Conservation (phyloP, 1,139 yeast species). For the Petasospora fabianii region DNA sequence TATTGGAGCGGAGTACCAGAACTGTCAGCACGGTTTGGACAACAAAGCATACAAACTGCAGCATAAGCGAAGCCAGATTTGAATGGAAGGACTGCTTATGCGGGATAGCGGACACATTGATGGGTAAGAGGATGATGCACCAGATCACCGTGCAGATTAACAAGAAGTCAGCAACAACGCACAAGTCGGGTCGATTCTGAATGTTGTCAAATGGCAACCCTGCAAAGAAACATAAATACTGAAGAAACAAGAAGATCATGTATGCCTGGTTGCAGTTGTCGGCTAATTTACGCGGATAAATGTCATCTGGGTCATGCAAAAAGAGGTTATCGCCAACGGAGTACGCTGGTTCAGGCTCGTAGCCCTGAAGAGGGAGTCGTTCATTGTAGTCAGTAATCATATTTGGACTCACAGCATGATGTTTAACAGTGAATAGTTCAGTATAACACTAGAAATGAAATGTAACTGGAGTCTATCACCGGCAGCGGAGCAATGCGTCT, state of each 20-base stretch:
- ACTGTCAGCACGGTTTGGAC: constrained; percentile 1
- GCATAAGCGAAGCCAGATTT: constrained; percentile 3
- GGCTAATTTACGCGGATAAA: constrained; percentile 26
- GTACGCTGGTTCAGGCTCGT: constrained; percentile 1
- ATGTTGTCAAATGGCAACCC: constrained; percentile 44
- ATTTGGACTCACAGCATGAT: too few species aligned
- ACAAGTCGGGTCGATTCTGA: constrained; percentile 38
- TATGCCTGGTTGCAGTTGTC: constrained; percentile 21
- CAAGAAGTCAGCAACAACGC: constrained; percentile 27
- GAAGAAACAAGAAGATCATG: constrained; percentile 34
- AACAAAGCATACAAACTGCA: constrained; percentile 5
- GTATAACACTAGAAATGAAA: too few species aligned
- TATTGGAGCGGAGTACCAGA: background rate
- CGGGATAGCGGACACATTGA: constrained; percentile 11
- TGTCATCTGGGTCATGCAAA: constrained; percentile 28
- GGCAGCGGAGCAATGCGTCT: too few species aligned
- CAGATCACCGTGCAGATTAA: constrained; percentile 22
- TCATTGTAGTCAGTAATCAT: background rate
- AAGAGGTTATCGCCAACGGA: constrained; percentile 19
- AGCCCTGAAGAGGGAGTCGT: background rate
- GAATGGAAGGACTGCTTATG: constrained; percentile 2
- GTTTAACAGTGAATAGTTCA: too few species aligned
- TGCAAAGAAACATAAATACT: constrained; percentile 39
- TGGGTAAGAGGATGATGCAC: constrained; percentile 11
- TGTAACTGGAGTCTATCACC: too few species aligned